Evolutionary conservation across 2,329 filamentous ascomycete species (phyloP).

Genomic region (Elsinoe batatas): DNA sequence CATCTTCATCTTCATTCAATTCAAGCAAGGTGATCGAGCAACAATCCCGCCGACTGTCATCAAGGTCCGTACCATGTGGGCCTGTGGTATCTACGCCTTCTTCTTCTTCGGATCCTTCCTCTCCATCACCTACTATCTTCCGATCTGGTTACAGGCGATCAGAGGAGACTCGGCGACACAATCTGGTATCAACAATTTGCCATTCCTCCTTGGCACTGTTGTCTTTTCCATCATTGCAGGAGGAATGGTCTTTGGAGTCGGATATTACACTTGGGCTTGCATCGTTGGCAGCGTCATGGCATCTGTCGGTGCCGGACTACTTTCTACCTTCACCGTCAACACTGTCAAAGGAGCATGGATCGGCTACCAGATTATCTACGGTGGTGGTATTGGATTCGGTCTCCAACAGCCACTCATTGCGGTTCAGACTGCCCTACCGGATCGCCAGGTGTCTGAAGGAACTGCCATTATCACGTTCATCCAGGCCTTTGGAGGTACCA

Average conservation of each 20-base stretch:
- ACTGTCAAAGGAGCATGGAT: conserved; percentile 25
- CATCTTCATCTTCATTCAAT: conserved; percentile 29
- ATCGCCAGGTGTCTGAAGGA: conserved; percentile 36
- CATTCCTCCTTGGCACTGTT: conserved; percentile 24
- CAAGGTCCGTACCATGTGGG: conserved; percentile 25
- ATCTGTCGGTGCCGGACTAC: conserved; percentile 32
- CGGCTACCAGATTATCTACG: conserved; percentile 20
- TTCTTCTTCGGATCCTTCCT: conserved; percentile 22
- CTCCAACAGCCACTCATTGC: conserved; percentile 41
- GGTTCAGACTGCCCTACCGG: conserved; percentile 36
- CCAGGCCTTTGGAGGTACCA: conserved; percentile 40
- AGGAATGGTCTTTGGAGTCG: conserved; percentile 11
- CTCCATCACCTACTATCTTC: conserved; percentile 24
- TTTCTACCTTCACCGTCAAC: conserved; percentile 30
- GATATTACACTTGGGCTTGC: conserved; percentile 12
- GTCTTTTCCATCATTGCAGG: conserved; percentile 18
- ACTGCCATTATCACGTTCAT: conserved; percentile 42
- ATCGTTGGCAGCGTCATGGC: conserved; percentile 25
- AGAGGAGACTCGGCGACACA: conserved; percentile 25
- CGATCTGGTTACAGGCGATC: conserved; percentile 34
- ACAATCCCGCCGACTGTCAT: conserved; percentile 30
- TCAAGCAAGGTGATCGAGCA: conserved; percentile 24
- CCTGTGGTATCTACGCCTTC: conserved; percentile 20
- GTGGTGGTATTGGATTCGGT: conserved; percentile 34
- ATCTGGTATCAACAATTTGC: conserved; percentile 31